These are phyloP conservation scores for Starmerella sp. DNA, from an alignment of 805 yeast species.

Conservation along the genomic window DNA sequence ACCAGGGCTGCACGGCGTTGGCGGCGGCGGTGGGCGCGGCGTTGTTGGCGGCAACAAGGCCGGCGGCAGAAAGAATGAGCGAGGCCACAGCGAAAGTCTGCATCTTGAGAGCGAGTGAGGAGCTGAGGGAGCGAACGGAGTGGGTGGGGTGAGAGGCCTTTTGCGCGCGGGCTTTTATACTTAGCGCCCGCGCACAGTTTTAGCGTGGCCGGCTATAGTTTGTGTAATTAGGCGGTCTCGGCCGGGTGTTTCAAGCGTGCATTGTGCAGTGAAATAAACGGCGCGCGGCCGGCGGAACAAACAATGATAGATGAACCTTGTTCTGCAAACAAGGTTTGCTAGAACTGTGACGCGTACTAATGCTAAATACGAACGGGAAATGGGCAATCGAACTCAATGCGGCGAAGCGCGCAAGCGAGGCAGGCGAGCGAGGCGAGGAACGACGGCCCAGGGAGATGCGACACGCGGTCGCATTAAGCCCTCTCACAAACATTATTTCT, in stretches of 20 bases:
- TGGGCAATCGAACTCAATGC: background rate
- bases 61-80: background rate
- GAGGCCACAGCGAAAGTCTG: background rate
- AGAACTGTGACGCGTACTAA: background rate
- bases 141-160: background rate
- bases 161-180: background rate
- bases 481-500: too few species aligned
- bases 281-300: too few species aligned
- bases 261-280: background rate
- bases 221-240: background rate
- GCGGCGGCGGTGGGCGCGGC: background rate
- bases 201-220: background rate
- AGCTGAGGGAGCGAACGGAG: background rate
- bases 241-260: background rate
- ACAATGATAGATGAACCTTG: too few species aligned
- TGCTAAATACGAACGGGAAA: background rate
- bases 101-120: background rate
- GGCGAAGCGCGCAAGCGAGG: background rate
- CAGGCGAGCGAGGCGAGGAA: background rate
- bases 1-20: conserved; percentile 11
- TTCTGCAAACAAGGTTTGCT: background rate
- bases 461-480: too few species aligned
- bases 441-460: too few species aligned
- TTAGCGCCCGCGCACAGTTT: background rate
- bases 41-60: background rate